phyloP scores from a whole-genome alignment of 2,329 filamentous ascomycete species.

The Microdochium nivale region DNA sequence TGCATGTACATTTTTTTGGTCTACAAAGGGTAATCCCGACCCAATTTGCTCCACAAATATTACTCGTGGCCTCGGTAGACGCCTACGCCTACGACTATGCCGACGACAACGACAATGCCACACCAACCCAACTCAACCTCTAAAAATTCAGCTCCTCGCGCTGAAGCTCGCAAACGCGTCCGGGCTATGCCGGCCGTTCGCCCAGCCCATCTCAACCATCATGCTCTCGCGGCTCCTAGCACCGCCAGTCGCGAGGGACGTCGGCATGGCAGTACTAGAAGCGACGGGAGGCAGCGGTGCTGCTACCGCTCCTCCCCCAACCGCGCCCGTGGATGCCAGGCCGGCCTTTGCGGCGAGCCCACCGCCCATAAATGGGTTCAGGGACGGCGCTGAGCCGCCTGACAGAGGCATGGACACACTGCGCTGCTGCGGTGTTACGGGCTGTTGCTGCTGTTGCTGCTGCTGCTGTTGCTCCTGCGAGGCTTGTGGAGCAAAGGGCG shows the following conservation, averaged over 20 bases:
- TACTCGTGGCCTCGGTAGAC: too few species aligned
- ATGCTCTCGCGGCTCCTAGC: slow-evolving; percentile 65
- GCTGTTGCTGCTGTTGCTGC: slow-evolving; percentile 15
- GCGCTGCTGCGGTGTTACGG: slow-evolving; percentile 9
- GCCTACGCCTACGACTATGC: too few species aligned
- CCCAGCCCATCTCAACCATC: slow-evolving; percentile 54
- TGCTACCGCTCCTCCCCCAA: too few species aligned
- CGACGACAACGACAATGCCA: too few species aligned
- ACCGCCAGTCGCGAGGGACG: slow-evolving; percentile 6
- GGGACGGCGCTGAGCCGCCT: slow-evolving; percentile 25
- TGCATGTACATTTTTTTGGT: not conserved
- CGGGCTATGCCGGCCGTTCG: slow-evolving; percentile 66
- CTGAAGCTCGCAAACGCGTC: slow-evolving; percentile 74
- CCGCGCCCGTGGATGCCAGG: not conserved
- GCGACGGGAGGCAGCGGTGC: not conserved
- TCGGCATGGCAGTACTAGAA: not conserved
- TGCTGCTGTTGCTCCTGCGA: slow-evolving; percentile 19
- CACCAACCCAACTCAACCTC: too few species aligned
- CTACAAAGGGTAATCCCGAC: too few species aligned
- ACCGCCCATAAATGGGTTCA: slow-evolving; percentile 48
- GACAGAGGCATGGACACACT: slow-evolving; percentile 23
- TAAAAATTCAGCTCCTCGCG: slow-evolving; percentile 37
- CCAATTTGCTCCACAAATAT: too few species aligned
- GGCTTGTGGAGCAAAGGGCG: slow-evolving; percentile 24
- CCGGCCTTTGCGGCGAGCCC: slow-evolving; percentile 4